Percentiles rank a stretch among this genome's conserved stretches.
Evolutionary conservation across 2,329 filamentous ascomycete species (phyloP).

Genomic region (Davidsoniella australis): DNA sequence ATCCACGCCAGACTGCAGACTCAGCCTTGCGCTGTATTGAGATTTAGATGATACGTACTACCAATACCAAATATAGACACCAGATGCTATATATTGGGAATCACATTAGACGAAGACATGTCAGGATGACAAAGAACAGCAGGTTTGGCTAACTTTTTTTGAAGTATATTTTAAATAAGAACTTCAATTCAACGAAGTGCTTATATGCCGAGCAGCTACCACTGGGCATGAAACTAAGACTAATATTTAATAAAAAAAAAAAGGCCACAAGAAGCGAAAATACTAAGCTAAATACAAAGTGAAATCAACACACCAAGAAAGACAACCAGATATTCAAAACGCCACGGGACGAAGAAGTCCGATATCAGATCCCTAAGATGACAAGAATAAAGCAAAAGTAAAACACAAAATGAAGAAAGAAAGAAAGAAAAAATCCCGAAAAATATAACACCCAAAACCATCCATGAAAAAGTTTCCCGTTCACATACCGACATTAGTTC

Average conservation of each 20-base stretch:
- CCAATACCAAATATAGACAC: no score
- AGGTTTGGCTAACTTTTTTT: no score
- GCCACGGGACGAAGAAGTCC: background rate
- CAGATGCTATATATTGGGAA: no score
- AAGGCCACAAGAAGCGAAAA: background rate
- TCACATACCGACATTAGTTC: background rate
- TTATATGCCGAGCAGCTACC: no score
- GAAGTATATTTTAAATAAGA: background rate
- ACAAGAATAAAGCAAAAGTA: background rate
- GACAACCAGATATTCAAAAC: conserved; percentile 1
- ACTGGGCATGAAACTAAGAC: no score
- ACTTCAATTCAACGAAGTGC: no score
- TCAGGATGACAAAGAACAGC: no score
- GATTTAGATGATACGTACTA: no score
- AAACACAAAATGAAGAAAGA: conserved; percentile 1
- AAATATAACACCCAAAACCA: background rate
- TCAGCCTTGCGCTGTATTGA: no score
- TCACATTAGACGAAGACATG: no score
- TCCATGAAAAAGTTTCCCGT: background rate
- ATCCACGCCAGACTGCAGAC: no score
- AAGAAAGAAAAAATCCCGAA: background rate
- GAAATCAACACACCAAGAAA: background rate
- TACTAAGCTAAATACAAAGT: background rate
- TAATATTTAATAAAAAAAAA: background rate
- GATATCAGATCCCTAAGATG: background rate